Evolutionary conservation across 371 early-diverging fungal genomes (phyloP).

Genomic region (Syncephalastrum racemosum): DNA sequence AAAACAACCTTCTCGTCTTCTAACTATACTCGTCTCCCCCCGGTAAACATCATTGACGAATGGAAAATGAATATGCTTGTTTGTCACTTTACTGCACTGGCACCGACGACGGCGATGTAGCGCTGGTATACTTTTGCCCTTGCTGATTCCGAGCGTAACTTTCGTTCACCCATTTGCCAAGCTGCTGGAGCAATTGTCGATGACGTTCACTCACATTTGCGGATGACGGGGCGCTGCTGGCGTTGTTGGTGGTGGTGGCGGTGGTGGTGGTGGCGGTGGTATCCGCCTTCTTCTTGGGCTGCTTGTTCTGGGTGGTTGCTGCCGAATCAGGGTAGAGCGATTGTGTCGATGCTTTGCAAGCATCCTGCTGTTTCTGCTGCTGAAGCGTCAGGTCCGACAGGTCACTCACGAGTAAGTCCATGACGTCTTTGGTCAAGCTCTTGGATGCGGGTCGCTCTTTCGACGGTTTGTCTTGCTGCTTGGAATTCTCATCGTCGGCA

Average conservation of each 20-base stretch:
- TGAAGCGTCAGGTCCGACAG: slow-evolving; percentile 9
- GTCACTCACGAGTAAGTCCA: slow-evolving; percentile 18
- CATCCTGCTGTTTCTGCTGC: background rate
- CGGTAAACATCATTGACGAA: slow-evolving; percentile 1
- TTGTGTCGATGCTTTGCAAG: background rate
- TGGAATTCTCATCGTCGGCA: background rate
- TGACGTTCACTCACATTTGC: slow-evolving; percentile 12
- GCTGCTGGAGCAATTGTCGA: slow-evolving; percentile 16
- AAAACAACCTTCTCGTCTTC: too few relatives aligned
- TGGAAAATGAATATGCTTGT: background rate
- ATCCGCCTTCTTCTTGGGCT: too few relatives aligned
- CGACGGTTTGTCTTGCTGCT: background rate
- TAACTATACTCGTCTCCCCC: too few relatives aligned
- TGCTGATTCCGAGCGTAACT: slow-evolving; percentile 15
- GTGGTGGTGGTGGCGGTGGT: too few relatives aligned
- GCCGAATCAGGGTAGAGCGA: slow-evolving; percentile 5
- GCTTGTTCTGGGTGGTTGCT: too few relatives aligned
- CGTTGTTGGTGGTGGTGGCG: too few relatives aligned
- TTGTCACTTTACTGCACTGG: slow-evolving; percentile 8
- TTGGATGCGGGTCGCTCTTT: background rate
- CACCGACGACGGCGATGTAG: slow-evolving; percentile 5
- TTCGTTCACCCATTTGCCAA: slow-evolving; percentile 25
- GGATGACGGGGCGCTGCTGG: too few relatives aligned
- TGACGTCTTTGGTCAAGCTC: slow-evolving; percentile 16
- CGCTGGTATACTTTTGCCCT: slow-evolving; percentile 1